These are phyloP conservation scores for Rhytidhysteron rufulum DNA, from an alignment of 2,329 filamentous ascomycete genomes.

Conservation along the genomic window DNA sequence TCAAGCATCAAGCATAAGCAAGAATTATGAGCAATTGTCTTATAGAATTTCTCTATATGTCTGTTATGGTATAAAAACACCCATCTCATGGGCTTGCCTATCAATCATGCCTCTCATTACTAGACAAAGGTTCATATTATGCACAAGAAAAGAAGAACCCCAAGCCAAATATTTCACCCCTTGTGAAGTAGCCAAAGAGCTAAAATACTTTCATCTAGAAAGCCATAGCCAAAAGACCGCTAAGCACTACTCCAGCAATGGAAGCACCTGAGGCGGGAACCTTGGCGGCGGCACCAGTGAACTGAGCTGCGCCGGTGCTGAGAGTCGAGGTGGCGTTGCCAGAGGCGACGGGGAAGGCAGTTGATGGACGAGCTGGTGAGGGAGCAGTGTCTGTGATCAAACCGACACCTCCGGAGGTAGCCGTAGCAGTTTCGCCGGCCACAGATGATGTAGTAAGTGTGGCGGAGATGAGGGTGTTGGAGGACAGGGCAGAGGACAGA, in stretches of 20 bases:
- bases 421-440: background rate
- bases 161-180: background rate
- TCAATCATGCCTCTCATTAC: no score
- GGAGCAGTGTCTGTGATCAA: background rate
- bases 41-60: no score
- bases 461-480: background rate
- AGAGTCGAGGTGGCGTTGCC: background rate
- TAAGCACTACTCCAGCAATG: no score
- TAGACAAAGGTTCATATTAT: no score
- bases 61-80: no score
- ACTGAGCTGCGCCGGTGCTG: background rate
- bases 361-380: background rate
- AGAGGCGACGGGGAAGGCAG: background rate
- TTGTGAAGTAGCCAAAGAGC: background rate
- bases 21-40: no score
- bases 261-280: background rate
- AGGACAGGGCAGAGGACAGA: background rate
- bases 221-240: no score
- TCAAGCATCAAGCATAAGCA: no score
- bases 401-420: background rate
- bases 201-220: background rate
- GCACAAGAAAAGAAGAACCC: no score
- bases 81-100: no score
- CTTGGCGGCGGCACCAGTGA: background rate
- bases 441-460: background rate